Percentiles rank a stretch among this genome's conserved stretches.
phyloP scores from a whole-genome alignment of 805 yeast genomes.

The Saturnispora ahearnii region DNA sequence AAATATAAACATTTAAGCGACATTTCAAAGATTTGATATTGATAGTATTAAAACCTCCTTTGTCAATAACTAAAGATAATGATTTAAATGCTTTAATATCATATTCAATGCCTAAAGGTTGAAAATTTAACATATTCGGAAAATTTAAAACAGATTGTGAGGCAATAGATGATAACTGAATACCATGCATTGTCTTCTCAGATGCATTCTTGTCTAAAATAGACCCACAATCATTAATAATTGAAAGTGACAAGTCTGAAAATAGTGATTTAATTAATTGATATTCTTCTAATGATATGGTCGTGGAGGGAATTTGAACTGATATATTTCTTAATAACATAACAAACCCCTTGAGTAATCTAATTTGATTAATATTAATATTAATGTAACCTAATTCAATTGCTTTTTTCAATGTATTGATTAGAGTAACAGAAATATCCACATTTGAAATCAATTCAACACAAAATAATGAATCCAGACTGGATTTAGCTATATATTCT shows the following conservation, averaged over 20 bases:
- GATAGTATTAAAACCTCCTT: background rate
- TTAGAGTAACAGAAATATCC: constrained; percentile 50
- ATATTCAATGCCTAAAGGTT: background rate
- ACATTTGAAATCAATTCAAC: background rate
- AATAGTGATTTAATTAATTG: background rate
- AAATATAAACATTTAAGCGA: background rate
- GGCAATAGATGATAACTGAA: constrained; percentile 1
- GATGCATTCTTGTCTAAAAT: background rate
- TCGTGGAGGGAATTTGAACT: constrained; percentile 6
- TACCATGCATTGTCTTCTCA: background rate
- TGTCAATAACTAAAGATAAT: constrained; percentile 1
- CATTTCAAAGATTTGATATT: background rate
- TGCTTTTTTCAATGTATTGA: constrained; percentile 85
- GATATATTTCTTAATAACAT: constrained; percentile 19
- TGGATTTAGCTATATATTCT: background rate
- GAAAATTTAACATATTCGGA: constrained; percentile 1
- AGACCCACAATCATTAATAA: background rate
- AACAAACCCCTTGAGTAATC: constrained; percentile 18
- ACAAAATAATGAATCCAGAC: background rate
- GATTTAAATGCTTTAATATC: background rate
- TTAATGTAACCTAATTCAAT: constrained; percentile 40
- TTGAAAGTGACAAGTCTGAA: background rate
- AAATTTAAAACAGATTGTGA: constrained; percentile 6
- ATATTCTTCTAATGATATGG: background rate
- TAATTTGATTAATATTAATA: constrained; percentile 4